Base-by-base conservation (phyloP, 371 early-diverging fungal species). In the Cokeromyces recurvatus region DNA sequence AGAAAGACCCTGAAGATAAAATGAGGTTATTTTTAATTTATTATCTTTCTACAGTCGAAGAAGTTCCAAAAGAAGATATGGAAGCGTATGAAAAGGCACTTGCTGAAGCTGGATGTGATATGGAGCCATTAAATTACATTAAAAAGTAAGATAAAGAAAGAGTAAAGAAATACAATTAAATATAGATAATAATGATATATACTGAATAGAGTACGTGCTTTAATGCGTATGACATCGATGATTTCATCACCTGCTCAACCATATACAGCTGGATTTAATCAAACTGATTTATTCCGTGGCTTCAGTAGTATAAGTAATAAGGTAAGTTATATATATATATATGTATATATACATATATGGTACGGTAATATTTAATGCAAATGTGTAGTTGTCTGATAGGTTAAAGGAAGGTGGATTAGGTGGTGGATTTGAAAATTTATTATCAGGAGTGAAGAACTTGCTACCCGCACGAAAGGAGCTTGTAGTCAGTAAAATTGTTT, bases 361-460 rank as follows among this genome's bases (percentile, higher is more conserved):
- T n/a, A n/a, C n/a, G n/a, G n/a, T n/a, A n/a, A n/a, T n/a, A n/a
- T n/a, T n/a, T n/a, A n/a, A n/a, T n/a, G n/a, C n/a, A n/a, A n/a
- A n/a, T n/a, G n/a, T 29, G 11, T 29, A 91, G 90, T 37, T 92
- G 44, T 81, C 88, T 40, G 86, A 90, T 57, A 70, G 86, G 44
- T 51, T 90, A 19, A 85, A 90, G 57, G 86, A 85, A 46, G 83
- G 89, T 20, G 91, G 90, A 23, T 68, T 93, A 17, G 84, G 85
- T 25, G 85, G 85, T 29, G 85, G 84, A 3, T 86, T 90, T 55
- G 91, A 88, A 17, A 87, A 85, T 57, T 64, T 97, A 31, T 68
- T 98, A 48, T 85, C 92, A n/a, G 94, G 94, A 3, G 95, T 98
- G 19, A 90, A 91, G 66, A 95, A 95, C 62, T 75, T 98, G 40